Conservation (phyloP, 805 yeast genomes). For the Suhomyces kilbournensis region DNA sequence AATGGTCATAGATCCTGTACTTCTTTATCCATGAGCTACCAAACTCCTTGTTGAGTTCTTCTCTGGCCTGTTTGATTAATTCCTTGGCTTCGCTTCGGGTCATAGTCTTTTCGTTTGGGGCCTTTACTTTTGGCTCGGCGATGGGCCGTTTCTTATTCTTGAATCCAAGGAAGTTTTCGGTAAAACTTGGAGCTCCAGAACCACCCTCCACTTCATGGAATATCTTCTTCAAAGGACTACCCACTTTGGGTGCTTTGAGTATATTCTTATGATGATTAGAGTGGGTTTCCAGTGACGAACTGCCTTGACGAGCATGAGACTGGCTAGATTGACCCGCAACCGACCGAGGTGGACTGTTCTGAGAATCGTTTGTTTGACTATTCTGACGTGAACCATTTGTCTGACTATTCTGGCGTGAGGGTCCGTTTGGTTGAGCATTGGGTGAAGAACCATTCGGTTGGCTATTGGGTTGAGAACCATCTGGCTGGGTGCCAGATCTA, state of each 20-base stretch:
- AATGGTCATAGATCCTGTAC: constrained; percentile 23
- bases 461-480: background rate
- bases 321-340: background rate
- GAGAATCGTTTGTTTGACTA: background rate
- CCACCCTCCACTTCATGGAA: background rate
- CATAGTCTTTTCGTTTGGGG: background rate
- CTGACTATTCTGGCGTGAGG: background rate
- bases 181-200: background rate
- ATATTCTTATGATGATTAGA: background rate
- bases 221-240: background rate
- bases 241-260: background rate
- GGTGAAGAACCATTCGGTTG: background rate
- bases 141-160: background rate
- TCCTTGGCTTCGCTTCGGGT: constrained; percentile 21
- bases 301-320: background rate
- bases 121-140: background rate
- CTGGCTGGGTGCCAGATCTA: background rate
- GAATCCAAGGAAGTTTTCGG: background rate
- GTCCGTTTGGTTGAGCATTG: background rate
- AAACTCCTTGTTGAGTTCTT: constrained; percentile 23
- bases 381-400: background rate
- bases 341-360: too few species aligned
- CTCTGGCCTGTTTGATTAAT: constrained; percentile 25
- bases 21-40: constrained; percentile 34
- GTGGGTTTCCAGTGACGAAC: background rate